phyloP scores from a whole-genome alignment of 345 rosid genomes.

The Salix suchowensis region DNA sequence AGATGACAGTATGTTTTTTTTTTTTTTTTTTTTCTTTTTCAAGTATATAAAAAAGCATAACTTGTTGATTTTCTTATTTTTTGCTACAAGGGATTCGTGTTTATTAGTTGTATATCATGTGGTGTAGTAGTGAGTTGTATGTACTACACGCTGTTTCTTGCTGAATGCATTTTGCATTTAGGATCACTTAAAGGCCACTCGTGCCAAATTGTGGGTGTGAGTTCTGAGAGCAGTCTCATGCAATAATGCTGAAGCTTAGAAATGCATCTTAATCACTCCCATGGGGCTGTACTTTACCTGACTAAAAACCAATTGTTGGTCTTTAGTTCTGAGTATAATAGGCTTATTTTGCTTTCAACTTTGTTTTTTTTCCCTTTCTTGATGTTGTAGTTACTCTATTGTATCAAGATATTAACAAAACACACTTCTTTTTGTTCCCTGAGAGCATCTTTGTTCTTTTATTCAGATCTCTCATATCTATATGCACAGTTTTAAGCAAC shows the following conservation, averaged over 20 bases:
- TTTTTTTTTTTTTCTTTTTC: not conserved
- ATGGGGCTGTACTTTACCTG: not conserved
- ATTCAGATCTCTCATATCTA: too few relatives aligned
- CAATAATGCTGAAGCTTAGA: not conserved
- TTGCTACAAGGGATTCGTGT: too few relatives aligned
- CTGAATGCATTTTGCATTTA: not conserved
- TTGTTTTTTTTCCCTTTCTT: not conserved
- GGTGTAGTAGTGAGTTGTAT: too few relatives aligned
- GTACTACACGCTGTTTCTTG: too few relatives aligned
- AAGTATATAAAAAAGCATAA: too few relatives aligned
- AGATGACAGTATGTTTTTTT: constrained; percentile 55
- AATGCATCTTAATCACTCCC: not conserved
- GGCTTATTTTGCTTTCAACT: not conserved
- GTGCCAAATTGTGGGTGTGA: not conserved
- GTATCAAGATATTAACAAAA: too few relatives aligned
- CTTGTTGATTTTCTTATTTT: too few relatives aligned
- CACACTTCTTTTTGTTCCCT: too few relatives aligned
- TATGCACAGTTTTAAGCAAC: too few relatives aligned
- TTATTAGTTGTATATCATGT: too few relatives aligned
- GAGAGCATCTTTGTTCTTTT: too few relatives aligned
- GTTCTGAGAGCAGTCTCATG: too few relatives aligned
- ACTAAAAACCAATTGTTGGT: not conserved
- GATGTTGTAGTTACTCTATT: not conserved
- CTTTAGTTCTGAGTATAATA: not conserved
- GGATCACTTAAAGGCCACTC: not conserved